Evolutionary conservation across 495 filamentous ascomycete genomes (phyloP).

Genomic region (Penicillium tannophilum): DNA sequence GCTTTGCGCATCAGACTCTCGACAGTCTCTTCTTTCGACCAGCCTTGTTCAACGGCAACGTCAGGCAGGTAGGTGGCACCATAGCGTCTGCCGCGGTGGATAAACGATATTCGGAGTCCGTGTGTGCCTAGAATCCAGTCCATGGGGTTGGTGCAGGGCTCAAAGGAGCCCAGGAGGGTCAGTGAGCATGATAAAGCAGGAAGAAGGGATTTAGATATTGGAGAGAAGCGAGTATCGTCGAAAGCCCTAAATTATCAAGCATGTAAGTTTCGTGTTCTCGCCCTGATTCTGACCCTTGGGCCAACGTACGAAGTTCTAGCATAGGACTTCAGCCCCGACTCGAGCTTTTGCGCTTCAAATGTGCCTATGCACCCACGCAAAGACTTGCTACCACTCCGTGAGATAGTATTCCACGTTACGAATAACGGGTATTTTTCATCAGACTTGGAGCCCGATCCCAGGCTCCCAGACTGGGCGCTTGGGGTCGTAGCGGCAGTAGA

Average conservation of each 20-base stretch:
- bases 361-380: constrained; percentile 97
- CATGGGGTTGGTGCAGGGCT: constrained; percentile 68
- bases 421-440: constrained; percentile 69
- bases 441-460: constrained; percentile 23
- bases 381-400: constrained; percentile 59
- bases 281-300: neutral
- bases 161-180: constrained; percentile 77
- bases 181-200: constrained; percentile 68
- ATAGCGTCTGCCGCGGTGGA: constrained; percentile 61
- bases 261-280: neutral
- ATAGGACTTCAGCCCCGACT: constrained; percentile 73
- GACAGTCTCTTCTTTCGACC: constrained; percentile 92
- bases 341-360: constrained; percentile 78
- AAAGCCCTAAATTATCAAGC: constrained; percentile 60
- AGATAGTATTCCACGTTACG: constrained; percentile 89
- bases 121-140: constrained; percentile 88
- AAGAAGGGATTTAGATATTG: constrained; percentile 69
- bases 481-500: constrained; percentile 51
- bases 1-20: constrained; percentile 92
- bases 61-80: constrained; percentile 88
- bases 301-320: constrained; percentile 75
- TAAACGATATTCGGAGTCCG: constrained; percentile 77
- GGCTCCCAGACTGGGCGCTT: constrained; percentile 36
- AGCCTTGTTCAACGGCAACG: constrained; percentile 88
- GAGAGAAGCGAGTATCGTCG: constrained; percentile 81